phyloP scores from a whole-genome alignment of 2,329 filamentous ascomycete species.

The Beauveria medogensis region DNA sequence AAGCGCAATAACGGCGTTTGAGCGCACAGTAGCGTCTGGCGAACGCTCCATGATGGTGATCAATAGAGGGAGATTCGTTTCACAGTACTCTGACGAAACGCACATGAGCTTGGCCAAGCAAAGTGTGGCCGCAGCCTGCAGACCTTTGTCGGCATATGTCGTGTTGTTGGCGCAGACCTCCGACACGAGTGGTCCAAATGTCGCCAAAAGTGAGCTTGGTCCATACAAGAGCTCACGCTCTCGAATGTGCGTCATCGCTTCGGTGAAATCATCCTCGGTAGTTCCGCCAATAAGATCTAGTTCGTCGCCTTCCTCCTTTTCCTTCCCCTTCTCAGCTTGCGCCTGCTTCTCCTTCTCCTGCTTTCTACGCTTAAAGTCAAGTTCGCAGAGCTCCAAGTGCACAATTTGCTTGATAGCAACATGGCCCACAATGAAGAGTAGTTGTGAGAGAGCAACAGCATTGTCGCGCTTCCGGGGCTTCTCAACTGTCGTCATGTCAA shows the following conservation, averaged over 20 bases:
- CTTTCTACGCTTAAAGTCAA: constrained; percentile 96
- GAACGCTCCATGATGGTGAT: constrained; percentile 98
- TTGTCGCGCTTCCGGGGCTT: constrained; percentile 53
- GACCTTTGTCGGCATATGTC: constrained; percentile 76
- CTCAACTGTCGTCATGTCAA: constrained; percentile 27
- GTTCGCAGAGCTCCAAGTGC: constrained; percentile 91
- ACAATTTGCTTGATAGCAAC: constrained; percentile 99
- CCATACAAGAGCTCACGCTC: constrained; percentile 80
- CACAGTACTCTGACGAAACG: constrained; percentile 92
- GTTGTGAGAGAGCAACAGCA: constrained; percentile 73
- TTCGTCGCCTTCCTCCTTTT: constrained; percentile 69
- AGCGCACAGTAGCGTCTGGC: constrained; percentile 82
- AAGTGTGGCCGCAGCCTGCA: constrained; percentile 87
- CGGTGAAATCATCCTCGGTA: constrained; percentile 86
- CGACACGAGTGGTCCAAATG: constrained; percentile 83
- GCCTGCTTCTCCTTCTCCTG: constrained; percentile 71
- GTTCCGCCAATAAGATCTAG: constrained; percentile 95
- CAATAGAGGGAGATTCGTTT: constrained; percentile 81
- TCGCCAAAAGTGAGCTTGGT: constrained; percentile 72
- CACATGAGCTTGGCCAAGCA: constrained; percentile 99
- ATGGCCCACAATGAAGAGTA: constrained; percentile 91
- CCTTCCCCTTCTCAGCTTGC: constrained; percentile 43
- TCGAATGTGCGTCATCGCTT: constrained; percentile 75
- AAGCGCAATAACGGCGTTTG: constrained; percentile 92
- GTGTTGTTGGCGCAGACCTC: constrained; percentile 96